Evolutionary conservation across 495 filamentous ascomycete genomes (phyloP), one percentile per base, ranked within the genome.

Genomic region (Emericellopsis terricola): DNA sequence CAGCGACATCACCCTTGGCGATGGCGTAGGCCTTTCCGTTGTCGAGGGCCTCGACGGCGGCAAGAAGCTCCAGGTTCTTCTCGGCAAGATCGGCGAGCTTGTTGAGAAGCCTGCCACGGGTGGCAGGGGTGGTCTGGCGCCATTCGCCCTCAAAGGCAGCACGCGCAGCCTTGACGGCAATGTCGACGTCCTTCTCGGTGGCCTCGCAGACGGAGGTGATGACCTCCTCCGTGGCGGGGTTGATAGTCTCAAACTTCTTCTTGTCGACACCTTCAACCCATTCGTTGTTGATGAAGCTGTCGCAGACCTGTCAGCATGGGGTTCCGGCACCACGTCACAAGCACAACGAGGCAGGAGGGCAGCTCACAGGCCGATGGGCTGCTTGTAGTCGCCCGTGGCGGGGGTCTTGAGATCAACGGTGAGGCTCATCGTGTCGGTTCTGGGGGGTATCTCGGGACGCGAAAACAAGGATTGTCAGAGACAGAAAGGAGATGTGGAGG

Each of bases 251-350:
- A 36, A 65, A 61, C 4, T 50, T 57, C 53, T 64, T 59, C 44
- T 62, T 59, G 20, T 56, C 82, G 36, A 74, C 71, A 50, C 73
- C 72, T 62, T 84, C 80, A 42, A 93, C 73, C 53, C 73, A 97
- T 60, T 96, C 85, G 53, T 86, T 86, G 73, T 97, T 94, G 67
- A 97, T 97, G 71, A 92, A 97, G 50, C 86, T 94, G 50, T 38
- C 21, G 16, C 8, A 8, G 0, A 28, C 13, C n/a, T 28, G 29
- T 28, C 21, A 4, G 29, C 8, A 27, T 11, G 3, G 19, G 19
- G 14, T 11, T 19, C 34, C 29, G 36, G 31, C 21, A 19, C 3
- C 30, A 20, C 19, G 29, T 36, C 1, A 5, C 8, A 11, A 26
- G 19, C n/a, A 34, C 16, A 8, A n/a, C 7, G 17, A 15, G 8